A percentile compares a stretch with the other conserved stretches of the same genome.
These are phyloP conservation scores for Colletotrichum sp. DNA, from an alignment of 2,329 filamentous ascomycete species.

Conservation along the genomic window DNA sequence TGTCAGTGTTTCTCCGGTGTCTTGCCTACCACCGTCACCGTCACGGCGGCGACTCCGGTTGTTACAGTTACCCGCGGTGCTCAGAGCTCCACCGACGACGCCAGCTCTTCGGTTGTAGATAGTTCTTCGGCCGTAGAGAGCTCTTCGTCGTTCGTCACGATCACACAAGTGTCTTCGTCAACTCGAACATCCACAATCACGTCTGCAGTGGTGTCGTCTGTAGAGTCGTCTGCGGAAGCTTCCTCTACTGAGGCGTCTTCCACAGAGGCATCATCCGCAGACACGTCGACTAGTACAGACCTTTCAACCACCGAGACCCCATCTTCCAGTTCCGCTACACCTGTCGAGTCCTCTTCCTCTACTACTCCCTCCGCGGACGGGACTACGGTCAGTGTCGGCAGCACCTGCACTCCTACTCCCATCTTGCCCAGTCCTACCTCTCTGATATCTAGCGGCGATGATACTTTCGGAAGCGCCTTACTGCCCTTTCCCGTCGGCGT, in stretches of 20 bases:
- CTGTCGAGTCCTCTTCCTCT: not conserved
- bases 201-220: not conserved
- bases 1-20: conserved; percentile 25
- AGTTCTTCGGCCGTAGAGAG: not conserved
- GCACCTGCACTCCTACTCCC: not conserved
- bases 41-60: conserved; percentile 11
- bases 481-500: not conserved
- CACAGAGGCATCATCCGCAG: not conserved
- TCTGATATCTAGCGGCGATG: not conserved
- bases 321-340: not conserved
- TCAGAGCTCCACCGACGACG: not conserved
- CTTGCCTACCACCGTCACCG: conserved; percentile 16
- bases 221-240: not conserved
- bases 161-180: not conserved
- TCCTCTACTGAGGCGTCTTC: not conserved
- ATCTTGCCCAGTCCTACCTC: not conserved
- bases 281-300: not conserved
- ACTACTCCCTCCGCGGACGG: not conserved
- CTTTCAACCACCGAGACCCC: not conserved
- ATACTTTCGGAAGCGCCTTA: not conserved
- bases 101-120: not conserved
- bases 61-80: not conserved
- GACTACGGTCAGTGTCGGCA: not conserved
- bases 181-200: not conserved
- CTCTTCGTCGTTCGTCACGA: not conserved